Evolutionary conservation across 2,329 filamentous ascomycete species (phyloP).

Genomic region (Myotisia sp.): DNA sequence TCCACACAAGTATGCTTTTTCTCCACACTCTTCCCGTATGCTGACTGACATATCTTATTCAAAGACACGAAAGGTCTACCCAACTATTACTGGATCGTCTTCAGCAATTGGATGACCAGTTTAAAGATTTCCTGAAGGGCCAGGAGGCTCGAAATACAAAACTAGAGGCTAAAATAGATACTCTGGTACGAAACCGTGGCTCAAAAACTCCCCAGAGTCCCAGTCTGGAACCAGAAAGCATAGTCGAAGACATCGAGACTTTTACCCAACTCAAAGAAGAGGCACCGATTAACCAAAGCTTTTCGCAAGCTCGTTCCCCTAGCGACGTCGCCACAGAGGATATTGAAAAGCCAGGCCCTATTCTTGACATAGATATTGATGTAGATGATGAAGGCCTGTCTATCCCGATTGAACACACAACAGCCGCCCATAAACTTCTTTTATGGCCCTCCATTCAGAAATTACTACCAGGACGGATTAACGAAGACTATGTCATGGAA

Average conservation of each 20-base stretch:
- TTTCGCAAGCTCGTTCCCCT: not conserved
- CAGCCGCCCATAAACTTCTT: slow-evolving; percentile 70
- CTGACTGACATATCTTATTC: slow-evolving; percentile 11
- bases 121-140: slow-evolving; percentile 8
- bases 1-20: slow-evolving; percentile 61
- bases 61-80: slow-evolving; percentile 29
- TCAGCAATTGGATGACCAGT: slow-evolving; percentile 19
- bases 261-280: slow-evolving; percentile 3
- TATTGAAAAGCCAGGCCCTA: slow-evolving; percentile 24
- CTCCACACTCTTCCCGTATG: not conserved
- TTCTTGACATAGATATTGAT: slow-evolving; percentile 29
- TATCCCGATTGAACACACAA: slow-evolving; percentile 76
- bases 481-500: slow-evolving; percentile 59
- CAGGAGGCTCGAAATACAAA: slow-evolving; percentile 7
- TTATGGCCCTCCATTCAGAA: slow-evolving; percentile 54
- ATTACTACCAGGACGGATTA: slow-evolving; percentile 47
- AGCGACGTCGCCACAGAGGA: not conserved
- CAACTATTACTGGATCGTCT: slow-evolving; percentile 25
- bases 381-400: slow-evolving; percentile 44
- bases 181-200: too few species aligned
- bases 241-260: too few species aligned
- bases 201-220: slow-evolving; percentile 1
- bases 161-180: slow-evolving; percentile 9
- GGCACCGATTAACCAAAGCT: not conserved
- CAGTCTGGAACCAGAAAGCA: not conserved